phyloP scores from a whole-genome alignment of 2,329 filamentous ascomycete genomes.

The Microdochium bolleyi region DNA sequence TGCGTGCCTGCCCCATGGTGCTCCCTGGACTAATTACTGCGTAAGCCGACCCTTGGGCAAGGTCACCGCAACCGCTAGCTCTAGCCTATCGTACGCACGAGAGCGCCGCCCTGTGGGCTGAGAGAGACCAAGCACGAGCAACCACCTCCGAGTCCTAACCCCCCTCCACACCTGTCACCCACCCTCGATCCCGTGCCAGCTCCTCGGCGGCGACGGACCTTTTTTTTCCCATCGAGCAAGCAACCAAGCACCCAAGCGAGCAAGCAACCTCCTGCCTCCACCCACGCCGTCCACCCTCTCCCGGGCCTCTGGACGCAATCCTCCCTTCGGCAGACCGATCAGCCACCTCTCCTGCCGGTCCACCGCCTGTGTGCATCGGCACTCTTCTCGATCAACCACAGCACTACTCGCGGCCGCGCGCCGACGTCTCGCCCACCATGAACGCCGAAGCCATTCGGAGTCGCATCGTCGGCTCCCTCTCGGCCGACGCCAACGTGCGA shows the following conservation, averaged over 20 bases:
- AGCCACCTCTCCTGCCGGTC: not conserved
- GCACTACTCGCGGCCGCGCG: not conserved
- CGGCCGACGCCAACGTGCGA: conserved; percentile 65
- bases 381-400: not conserved
- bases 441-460: conserved; percentile 67
- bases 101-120: not conserved
- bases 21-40: no score
- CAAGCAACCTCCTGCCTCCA: not conserved
- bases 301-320: not conserved
- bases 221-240: not conserved
- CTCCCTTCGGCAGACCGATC: not conserved
- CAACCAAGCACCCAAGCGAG: not conserved
- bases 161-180: not conserved
- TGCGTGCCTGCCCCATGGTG: no score
- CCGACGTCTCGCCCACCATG: conserved; percentile 39
- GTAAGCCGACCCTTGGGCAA: not conserved
- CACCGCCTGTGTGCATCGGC: not conserved
- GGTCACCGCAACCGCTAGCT: not conserved
- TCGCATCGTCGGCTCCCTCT: conserved; percentile 70
- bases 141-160: not conserved
- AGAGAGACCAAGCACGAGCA: not conserved
- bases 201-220: not conserved
- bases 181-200: not conserved
- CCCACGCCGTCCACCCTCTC: not conserved
- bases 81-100: not conserved